Percentiles rank a stretch among this genome's conserved stretches.
phyloP scores from a whole-genome alignment of 2,329 filamentous ascomycete genomes.

The Ascochyta fabae region DNA sequence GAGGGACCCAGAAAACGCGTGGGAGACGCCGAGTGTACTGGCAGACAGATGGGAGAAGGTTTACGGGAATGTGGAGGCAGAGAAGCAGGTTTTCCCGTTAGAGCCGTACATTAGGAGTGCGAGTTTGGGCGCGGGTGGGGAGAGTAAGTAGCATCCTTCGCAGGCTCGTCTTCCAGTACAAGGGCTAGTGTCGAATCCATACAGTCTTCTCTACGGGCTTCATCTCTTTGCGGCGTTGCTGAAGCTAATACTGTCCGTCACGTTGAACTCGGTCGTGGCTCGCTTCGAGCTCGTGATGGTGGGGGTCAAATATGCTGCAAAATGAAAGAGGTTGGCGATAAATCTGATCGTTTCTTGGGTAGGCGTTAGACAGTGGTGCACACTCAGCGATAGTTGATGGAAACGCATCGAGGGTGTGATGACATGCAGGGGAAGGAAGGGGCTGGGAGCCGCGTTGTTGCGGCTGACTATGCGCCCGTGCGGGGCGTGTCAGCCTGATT shows the following conservation, averaged over 20 bases:
- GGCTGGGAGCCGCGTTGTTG: not conserved
- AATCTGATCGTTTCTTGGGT: no score
- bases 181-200: not conserved
- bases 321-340: no score
- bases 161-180: not conserved
- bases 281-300: not conserved
- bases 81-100: constrained; percentile 63
- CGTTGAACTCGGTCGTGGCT: not conserved
- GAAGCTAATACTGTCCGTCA: not conserved
- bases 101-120: constrained; percentile 48
- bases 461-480: constrained; percentile 2
- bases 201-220: not conserved
- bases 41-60: constrained; percentile 59
- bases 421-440: not conserved
- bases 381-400: no score
- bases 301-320: not conserved
- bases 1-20: constrained; percentile 55
- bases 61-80: constrained; percentile 59
- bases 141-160: constrained; percentile 1
- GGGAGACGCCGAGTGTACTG: constrained; percentile 52
- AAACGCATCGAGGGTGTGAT: not conserved
- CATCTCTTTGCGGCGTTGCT: not conserved
- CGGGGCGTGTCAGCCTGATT: not conserved
- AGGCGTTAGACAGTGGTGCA: no score
- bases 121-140: constrained; percentile 17